These are phyloP conservation scores for Fusarium heterosporum DNA, from an alignment of 2,329 filamentous ascomycete genomes.

Conservation along the genomic window DNA sequence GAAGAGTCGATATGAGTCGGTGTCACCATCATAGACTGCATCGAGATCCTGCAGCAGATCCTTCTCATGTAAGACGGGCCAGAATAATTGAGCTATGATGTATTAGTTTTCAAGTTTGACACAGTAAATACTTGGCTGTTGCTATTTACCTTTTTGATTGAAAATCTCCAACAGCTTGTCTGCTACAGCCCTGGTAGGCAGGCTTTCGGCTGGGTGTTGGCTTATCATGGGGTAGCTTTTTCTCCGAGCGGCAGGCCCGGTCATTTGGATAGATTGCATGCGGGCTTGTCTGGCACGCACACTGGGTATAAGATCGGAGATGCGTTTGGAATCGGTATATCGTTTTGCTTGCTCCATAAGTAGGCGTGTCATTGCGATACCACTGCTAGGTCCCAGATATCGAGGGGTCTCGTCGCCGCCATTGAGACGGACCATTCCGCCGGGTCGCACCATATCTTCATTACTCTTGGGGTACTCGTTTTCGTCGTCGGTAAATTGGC, in stretches of 20 bases:
- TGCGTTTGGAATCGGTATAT: slow-evolving; percentile 89
- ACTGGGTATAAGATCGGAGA: slow-evolving; percentile 90
- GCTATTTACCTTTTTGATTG: slow-evolving; percentile 77
- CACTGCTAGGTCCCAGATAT: slow-evolving; percentile 93
- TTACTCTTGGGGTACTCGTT: slow-evolving; percentile 75
- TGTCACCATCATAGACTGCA: slow-evolving; percentile 80
- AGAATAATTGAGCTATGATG: slow-evolving; percentile 81
- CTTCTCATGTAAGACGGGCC: slow-evolving; percentile 87
- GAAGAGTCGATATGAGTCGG: slow-evolving; percentile 87
- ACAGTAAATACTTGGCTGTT: background rate
- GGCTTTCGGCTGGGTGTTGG: slow-evolving; percentile 78
- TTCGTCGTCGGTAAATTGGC: slow-evolving; percentile 81
- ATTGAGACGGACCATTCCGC: slow-evolving; percentile 85
- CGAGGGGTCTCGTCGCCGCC: slow-evolving; percentile 87
- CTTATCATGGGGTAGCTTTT: slow-evolving; percentile 94
- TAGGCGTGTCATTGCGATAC: slow-evolving; percentile 92
- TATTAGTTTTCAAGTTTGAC: slow-evolving; percentile 25
- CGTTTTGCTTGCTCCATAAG: slow-evolving; percentile 97
- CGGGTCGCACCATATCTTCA: slow-evolving; percentile 88
- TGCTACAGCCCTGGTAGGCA: slow-evolving; percentile 80
- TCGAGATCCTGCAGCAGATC: slow-evolving; percentile 81
- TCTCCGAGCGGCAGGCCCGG: slow-evolving; percentile 68
- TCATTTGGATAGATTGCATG: slow-evolving; percentile 70
- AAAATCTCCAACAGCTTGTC: slow-evolving; percentile 87
- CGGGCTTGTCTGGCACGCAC: slow-evolving; percentile 66